Conservation (phyloP, 2,329 filamentous ascomycete genomes). For the Ceratocystis harringtonii region DNA sequence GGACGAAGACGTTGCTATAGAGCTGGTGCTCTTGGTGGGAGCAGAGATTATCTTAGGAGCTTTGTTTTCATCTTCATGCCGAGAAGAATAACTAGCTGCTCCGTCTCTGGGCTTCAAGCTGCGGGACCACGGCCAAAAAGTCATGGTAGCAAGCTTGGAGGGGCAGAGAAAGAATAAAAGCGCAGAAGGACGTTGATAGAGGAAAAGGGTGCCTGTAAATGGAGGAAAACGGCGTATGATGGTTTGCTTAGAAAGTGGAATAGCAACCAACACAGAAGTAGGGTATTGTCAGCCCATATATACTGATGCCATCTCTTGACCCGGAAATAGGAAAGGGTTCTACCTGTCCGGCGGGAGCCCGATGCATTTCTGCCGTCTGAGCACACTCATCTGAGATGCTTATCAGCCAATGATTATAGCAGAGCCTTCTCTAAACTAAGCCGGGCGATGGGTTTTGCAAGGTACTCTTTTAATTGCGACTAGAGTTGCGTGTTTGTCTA, state of each 20-base stretch:
- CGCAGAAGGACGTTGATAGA: background rate
- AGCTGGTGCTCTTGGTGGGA: constrained; percentile 6
- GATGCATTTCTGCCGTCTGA: background rate
- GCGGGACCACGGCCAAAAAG: background rate
- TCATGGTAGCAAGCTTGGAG: background rate
- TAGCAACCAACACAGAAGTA: background rate
- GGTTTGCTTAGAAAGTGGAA: background rate
- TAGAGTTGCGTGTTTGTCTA: background rate
- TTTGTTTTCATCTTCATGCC: background rate
- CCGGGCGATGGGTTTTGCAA: background rate
- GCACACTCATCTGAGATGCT: background rate
- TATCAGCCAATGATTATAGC: background rate
- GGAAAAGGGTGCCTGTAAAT: too few species aligned
- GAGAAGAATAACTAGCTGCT: background rate
- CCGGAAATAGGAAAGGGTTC: background rate
- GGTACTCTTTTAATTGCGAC: too few species aligned
- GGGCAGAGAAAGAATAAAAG: background rate
- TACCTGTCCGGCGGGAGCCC: background rate
- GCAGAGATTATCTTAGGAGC: background rate
- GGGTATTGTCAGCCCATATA: background rate
- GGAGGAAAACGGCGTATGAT: background rate
- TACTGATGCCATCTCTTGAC: background rate
- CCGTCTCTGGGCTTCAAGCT: background rate
- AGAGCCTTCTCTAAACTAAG: background rate
- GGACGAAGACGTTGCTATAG: background rate